Conservation (phyloP, 164 flowering plant genomes). For the Saururus chinensis region DNA sequence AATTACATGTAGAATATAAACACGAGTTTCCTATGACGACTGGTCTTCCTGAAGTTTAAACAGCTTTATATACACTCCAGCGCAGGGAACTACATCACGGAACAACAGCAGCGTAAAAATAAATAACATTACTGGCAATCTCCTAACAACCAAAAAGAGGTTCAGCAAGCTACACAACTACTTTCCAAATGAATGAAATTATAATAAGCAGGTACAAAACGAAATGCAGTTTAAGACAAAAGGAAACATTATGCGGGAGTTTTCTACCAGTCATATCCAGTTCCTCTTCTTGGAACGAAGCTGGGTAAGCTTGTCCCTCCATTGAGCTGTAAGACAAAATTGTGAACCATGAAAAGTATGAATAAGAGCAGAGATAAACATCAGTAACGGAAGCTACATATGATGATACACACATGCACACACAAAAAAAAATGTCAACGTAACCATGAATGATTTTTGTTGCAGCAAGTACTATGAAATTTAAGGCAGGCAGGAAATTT, state of each 20-base stretch:
- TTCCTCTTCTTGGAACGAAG: slow-evolving; percentile 64
- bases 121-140: too few relatives aligned
- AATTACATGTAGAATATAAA: slow-evolving; percentile 5
- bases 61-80: background rate
- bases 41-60: background rate
- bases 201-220: background rate
- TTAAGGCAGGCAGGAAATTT: background rate
- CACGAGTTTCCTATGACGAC: background rate
- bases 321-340: slow-evolving; percentile 44
- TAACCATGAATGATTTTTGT: background rate
- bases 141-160: too few relatives aligned
- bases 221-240: background rate
- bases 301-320: slow-evolving; percentile 82
- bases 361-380: too few relatives aligned
- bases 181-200: background rate
- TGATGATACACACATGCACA: background rate
- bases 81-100: background rate
- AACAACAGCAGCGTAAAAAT: background rate
- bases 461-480: background rate
- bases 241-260: background rate
- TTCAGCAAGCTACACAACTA: too few relatives aligned
- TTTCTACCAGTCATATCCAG: slow-evolving; percentile 45
- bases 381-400: background rate
- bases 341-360: background rate
- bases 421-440: background rate